Conservation (phyloP, 2,329 filamentous ascomycete genomes). For the Drechslera avenae region DNA sequence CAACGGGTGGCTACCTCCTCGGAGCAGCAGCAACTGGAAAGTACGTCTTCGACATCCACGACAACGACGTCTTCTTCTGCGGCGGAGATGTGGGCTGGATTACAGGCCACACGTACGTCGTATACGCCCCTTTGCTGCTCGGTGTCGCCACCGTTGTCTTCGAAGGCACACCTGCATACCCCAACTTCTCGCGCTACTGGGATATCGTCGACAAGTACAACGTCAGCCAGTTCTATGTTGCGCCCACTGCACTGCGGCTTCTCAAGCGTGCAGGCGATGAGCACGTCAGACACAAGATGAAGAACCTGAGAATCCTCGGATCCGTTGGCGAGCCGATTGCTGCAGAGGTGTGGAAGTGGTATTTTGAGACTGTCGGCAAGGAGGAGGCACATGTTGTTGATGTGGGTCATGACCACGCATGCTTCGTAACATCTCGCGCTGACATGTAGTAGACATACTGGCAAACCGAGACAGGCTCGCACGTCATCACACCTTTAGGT, state of each 20-base stretch:
- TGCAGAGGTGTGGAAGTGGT: conserved; percentile 99
- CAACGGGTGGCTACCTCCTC: conserved; percentile 91
- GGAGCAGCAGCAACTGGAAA: conserved; percentile 93
- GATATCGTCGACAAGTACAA: conserved; percentile 95
- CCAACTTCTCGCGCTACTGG: conserved; percentile 98
- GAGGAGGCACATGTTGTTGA: conserved; percentile 92
- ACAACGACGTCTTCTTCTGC: conserved; percentile 93
- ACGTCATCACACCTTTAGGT: conserved; percentile 91
- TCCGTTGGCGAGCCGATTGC: conserved; percentile 98
- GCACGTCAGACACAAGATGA: conserved; percentile 88
- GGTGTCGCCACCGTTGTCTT: conserved; percentile 96
- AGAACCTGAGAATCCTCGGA: conserved; percentile 84
- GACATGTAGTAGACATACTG: conserved; percentile 81
- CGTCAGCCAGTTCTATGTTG: conserved; percentile 98
- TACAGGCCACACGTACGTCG: conserved; percentile 97
- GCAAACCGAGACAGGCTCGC: conserved; percentile 98
- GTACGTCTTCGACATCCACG: conserved; percentile 98
- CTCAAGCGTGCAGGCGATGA: conserved; percentile 95
- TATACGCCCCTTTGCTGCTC: conserved; percentile 91
- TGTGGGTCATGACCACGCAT: conserved; percentile 62
- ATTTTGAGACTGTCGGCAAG: conserved; percentile 92
- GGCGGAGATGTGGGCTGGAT: conserved; percentile 99
- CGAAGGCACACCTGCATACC: conserved; percentile 96
- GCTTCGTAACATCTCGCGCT: conserved; percentile 13
- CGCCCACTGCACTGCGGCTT: conserved; percentile 88